Evolutionary conservation across 441 rosid genomes (phyloP).

Genomic region (Rhodomyrtus psidioides): DNA sequence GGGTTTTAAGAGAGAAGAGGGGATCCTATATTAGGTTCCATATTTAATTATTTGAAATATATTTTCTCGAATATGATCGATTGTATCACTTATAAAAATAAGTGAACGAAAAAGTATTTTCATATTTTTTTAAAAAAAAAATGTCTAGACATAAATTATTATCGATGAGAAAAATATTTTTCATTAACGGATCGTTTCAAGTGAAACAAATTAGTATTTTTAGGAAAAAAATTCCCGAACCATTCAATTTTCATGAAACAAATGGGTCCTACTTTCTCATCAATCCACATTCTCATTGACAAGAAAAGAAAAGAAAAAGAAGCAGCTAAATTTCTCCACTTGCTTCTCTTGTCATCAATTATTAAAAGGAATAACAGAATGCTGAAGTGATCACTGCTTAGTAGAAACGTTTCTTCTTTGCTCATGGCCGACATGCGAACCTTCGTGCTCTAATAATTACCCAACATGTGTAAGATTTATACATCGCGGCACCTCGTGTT

Average conservation of each 20-base stretch:
- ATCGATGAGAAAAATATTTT: background rate
- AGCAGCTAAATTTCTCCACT: background rate
- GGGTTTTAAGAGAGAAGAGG: too few relatives aligned
- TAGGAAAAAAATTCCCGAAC: fast-evolving
- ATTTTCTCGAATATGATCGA: too few relatives aligned
- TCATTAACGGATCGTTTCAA: background rate
- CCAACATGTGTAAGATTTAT: background rate
- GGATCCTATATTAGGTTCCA: too few relatives aligned
- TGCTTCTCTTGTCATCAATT: too few relatives aligned
- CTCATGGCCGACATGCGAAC: fast-evolving
- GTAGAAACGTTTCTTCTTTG: background rate
- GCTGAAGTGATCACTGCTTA: too few relatives aligned
- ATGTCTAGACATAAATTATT: background rate
- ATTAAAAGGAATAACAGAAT: too few relatives aligned
- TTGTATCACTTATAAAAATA: too few relatives aligned
- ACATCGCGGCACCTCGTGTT: background rate
- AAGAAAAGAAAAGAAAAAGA: background rate
- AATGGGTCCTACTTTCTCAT: fast-evolving
- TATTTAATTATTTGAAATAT: too few relatives aligned
- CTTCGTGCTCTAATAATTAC: background rate
- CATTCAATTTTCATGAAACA: background rate
- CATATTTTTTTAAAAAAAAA: too few relatives aligned
- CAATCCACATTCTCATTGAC: too few relatives aligned
- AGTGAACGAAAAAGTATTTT: too few relatives aligned
- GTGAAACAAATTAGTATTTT: fast-evolving